phyloP scores from a whole-genome alignment of 2,329 filamentous ascomycete species.

The Emergomyces africanus region DNA sequence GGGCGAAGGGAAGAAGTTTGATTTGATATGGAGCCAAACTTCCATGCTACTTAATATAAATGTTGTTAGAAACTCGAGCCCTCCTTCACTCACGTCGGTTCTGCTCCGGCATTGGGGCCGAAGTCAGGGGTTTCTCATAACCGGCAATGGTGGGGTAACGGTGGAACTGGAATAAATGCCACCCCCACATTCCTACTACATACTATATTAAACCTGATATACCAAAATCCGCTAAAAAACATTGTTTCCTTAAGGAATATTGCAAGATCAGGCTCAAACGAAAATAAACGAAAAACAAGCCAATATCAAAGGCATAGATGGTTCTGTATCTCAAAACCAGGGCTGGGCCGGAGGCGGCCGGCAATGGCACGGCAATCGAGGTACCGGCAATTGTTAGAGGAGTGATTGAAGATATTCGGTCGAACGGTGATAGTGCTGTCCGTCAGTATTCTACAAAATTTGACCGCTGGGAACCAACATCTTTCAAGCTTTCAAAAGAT shows the following conservation, averaged over 20 bases:
- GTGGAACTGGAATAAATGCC: not conserved
- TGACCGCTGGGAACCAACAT: slow-evolving; percentile 39
- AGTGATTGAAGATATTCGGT: slow-evolving; percentile 37
- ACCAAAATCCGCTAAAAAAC: not conserved
- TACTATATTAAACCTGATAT: not conserved
- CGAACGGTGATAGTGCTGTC: slow-evolving; percentile 38
- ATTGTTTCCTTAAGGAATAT: not conserved
- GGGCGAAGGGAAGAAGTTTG: not conserved
- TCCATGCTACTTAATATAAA: not conserved
- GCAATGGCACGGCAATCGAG: slow-evolving; percentile 4
- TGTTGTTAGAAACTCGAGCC: not conserved
- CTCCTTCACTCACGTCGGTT: not conserved
- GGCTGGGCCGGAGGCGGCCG: not conserved
- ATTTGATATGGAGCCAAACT: not conserved
- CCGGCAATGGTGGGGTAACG: not conserved
- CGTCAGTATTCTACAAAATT: slow-evolving; percentile 40
- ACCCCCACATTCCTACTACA: not conserved
- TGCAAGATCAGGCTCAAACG: not conserved
- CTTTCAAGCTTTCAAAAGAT: slow-evolving; percentile 35
- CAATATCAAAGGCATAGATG: not conserved
- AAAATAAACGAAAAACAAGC: not conserved
- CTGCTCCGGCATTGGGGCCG: not conserved
- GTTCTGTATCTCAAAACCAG: slow-evolving; percentile 1
- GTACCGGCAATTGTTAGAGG: slow-evolving; percentile 33
- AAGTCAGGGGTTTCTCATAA: not conserved